phyloP scores from a whole-genome alignment of 495 filamentous ascomycete genomes.

The Lasiosphaeria hispida region DNA sequence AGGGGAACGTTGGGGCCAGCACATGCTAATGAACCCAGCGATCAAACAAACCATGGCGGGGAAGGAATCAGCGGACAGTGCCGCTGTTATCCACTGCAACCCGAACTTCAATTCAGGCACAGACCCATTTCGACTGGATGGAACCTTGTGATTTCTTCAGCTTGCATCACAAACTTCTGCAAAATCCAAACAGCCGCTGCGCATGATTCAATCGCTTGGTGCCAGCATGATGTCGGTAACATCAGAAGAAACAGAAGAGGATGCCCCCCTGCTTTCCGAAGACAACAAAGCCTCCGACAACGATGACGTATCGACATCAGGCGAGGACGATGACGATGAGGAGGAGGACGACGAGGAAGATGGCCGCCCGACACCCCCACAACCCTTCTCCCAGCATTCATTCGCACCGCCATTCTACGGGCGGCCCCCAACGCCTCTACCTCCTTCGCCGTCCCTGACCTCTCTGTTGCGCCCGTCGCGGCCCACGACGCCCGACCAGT shows the following conservation, averaged over 20 bases:
- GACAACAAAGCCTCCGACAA: constrained; percentile 14
- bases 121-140: no score
- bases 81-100: no score
- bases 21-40: no score
- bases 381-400: constrained; percentile 49
- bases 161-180: constrained; percentile 1
- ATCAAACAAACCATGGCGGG: no score
- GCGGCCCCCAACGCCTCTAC: constrained; percentile 81
- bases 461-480: constrained; percentile 88
- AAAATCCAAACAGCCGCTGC: not conserved
- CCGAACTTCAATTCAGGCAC: no score
- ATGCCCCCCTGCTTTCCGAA: constrained; percentile 36
- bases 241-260: constrained; percentile 51
- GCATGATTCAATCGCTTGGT: constrained; percentile 3
- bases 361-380: constrained; percentile 31
- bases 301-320: constrained; percentile 17
- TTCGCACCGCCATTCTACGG: constrained; percentile 90
- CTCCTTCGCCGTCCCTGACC: constrained; percentile 91
- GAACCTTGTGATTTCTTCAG: no score
- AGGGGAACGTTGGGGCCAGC: no score
- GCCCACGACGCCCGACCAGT: constrained; percentile 87
- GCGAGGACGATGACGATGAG: constrained; percentile 4
- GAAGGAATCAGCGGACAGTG: no score
- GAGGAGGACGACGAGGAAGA: constrained; percentile 18
- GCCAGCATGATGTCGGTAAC: constrained; percentile 42